phyloP scores from a whole-genome alignment of 768 basidiomycete species.

The Chalciporus chontae region DNA sequence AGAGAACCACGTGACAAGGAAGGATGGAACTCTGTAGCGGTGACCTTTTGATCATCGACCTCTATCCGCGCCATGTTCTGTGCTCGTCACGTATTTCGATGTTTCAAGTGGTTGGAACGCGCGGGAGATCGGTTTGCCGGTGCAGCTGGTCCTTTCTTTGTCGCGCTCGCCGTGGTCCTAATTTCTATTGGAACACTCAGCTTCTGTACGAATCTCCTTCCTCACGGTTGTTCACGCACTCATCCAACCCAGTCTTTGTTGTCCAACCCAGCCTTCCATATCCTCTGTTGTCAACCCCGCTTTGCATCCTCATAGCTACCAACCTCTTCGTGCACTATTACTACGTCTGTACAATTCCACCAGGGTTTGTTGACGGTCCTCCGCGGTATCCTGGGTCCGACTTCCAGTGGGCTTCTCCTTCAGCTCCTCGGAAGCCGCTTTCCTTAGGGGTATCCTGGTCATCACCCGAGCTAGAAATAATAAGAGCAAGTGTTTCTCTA shows the following conservation, averaged over 20 bases:
- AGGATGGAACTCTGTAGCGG: no score
- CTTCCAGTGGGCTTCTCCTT: slow-evolving; percentile 55
- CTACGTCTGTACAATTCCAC: slow-evolving; percentile 71
- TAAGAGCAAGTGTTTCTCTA: slow-evolving; percentile 50
- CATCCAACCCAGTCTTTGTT: slow-evolving; percentile 59
- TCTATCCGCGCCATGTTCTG: slow-evolving; percentile 22
- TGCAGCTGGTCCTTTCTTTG: slow-evolving; percentile 88
- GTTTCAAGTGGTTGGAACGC: slow-evolving; percentile 67
- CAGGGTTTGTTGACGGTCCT: slow-evolving; percentile 75
- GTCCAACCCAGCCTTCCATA: slow-evolving; percentile 63
- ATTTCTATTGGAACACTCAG: slow-evolving; percentile 64
- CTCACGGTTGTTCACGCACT: not conserved
- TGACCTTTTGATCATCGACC: no score
- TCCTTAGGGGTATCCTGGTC: slow-evolving; percentile 50
- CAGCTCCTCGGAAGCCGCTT: slow-evolving; percentile 5
- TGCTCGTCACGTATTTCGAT: slow-evolving; percentile 41
- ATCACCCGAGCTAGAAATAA: slow-evolving; percentile 42
- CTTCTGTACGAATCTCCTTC: slow-evolving; percentile 63
- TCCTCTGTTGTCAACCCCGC: slow-evolving; percentile 57
- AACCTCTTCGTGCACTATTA: slow-evolving; percentile 86
- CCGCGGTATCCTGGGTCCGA: slow-evolving; percentile 38
- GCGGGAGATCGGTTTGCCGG: slow-evolving; percentile 79
- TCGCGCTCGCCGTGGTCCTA: slow-evolving; percentile 73
- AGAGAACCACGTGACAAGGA: no score
- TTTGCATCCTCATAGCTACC: slow-evolving; percentile 69